phyloP scores from a whole-genome alignment of 352 stramenopile genomes.

The Phytophthora pseudosyringae region DNA sequence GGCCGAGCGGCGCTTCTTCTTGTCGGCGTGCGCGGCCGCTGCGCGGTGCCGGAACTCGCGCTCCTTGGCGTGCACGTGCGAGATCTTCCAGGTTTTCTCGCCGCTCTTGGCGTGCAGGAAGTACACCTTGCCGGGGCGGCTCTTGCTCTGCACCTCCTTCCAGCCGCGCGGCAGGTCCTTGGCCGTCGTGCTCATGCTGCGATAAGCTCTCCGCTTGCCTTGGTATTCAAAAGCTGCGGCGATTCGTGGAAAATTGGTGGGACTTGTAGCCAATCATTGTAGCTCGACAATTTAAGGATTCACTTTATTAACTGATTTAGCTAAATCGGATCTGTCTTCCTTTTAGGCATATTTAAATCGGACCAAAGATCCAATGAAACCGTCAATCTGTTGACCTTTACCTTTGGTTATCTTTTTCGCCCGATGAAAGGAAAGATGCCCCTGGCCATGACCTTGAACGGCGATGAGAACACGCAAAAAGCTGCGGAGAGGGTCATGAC shows the following conservation, averaged over 20 bases:
- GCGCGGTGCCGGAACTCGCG: conserved; percentile 71
- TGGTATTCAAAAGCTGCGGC: not conserved
- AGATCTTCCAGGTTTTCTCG: conserved; percentile 90
- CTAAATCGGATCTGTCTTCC: too few species aligned
- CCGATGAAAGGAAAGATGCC: too few species aligned
- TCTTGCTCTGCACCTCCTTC: conserved; percentile 91
- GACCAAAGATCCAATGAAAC: too few species aligned
- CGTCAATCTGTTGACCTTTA: too few species aligned
- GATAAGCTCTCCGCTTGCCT: not conserved
- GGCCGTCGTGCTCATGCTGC: conserved; percentile 46
- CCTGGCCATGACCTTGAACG: too few species aligned
- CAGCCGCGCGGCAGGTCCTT: conserved; percentile 83
- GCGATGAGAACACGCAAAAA: too few species aligned
- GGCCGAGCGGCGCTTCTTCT: conserved; percentile 32
- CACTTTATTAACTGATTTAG: too few species aligned
- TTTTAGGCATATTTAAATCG: too few species aligned
- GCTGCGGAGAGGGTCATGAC: too few species aligned
- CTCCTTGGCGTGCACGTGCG: conserved; percentile 85
- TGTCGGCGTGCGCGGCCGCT: conserved; percentile 37
- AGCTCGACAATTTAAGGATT: too few species aligned
- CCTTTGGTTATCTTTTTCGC: too few species aligned
- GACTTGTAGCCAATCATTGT: too few species aligned
- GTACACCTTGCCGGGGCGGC: conserved; percentile 82
- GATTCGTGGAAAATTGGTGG: conserved; percentile 7
- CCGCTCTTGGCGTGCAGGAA: conserved; percentile 86